These are phyloP conservation scores for Prunus fruticosa DNA, from an alignment of 306 rosid species.

Conservation along the genomic window DNA sequence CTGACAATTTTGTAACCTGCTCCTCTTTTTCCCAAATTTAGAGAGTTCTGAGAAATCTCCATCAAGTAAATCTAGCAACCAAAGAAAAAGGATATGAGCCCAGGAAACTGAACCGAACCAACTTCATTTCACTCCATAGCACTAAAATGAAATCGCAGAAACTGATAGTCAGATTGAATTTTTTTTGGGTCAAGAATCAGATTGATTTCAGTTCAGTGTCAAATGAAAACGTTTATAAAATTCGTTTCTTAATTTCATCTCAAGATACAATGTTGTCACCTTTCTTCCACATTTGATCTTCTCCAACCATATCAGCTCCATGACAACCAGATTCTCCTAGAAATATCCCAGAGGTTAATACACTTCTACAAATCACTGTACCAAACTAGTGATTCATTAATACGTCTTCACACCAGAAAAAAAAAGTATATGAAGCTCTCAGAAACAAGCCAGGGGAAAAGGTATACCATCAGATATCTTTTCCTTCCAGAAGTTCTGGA, in stretches of 20 bases:
- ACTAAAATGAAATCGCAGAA: not conserved
- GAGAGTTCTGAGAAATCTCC: slow-evolving; percentile 40
- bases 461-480: slow-evolving; percentile 46
- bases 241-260: slow-evolving; percentile 40
- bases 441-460: slow-evolving; percentile 25
- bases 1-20: slow-evolving; percentile 28
- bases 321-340: slow-evolving; percentile 37
- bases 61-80: slow-evolving; percentile 35
- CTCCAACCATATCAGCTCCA: slow-evolving; percentile 23
- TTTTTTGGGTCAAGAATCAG: slow-evolving; percentile 6
- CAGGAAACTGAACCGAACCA: slow-evolving; percentile 27
- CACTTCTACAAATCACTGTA: slow-evolving; percentile 13
- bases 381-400: not conserved
- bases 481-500: slow-evolving; percentile 58
- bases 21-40: slow-evolving; percentile 13
- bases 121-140: slow-evolving; percentile 9
- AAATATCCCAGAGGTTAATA: slow-evolving; percentile 28
- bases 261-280: slow-evolving; percentile 34
- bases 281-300: slow-evolving; percentile 35
- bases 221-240: slow-evolving; percentile 3
- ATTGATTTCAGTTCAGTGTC: slow-evolving; percentile 5
- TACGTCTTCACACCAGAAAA: not conserved
- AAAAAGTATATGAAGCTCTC: not conserved
- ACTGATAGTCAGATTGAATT: not conserved
- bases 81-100: slow-evolving; percentile 16